A percentile compares a stretch with the other conserved stretches of the same genome.
Evolutionary conservation across 2,329 filamentous ascomycete genomes (phyloP).

Genomic region (Cylindrodendrum hubeiense): DNA sequence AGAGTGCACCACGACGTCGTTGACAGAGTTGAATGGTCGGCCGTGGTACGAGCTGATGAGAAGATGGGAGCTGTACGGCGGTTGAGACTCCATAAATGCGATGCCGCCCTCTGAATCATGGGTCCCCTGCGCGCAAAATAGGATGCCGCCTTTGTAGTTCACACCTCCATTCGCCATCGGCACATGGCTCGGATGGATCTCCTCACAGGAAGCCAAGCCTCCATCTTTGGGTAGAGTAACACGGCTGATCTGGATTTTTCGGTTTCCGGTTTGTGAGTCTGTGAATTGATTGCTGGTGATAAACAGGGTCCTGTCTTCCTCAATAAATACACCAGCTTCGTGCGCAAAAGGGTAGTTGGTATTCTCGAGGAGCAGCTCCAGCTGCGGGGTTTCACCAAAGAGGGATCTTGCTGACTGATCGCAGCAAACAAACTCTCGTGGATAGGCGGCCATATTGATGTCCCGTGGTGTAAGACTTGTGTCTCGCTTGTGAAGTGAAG

Average conservation of each 20-base stretch:
- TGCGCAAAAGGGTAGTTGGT: constrained; percentile 60
- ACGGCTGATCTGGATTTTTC: constrained; percentile 48
- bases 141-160: constrained; percentile 55
- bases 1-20: constrained; percentile 58
- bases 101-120: constrained; percentile 42
- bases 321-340: constrained; percentile 57
- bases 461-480: neutral
- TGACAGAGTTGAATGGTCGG: constrained; percentile 61
- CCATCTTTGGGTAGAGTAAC: constrained; percentile 28
- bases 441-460: neutral
- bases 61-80: constrained; percentile 44
- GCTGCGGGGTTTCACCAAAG: constrained; percentile 49
- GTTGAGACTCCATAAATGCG: constrained; percentile 47
- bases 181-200: constrained; percentile 49
- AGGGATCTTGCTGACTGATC: constrained; percentile 39
- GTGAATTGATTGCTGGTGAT: constrained; percentile 51
- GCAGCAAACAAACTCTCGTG: constrained; percentile 28
- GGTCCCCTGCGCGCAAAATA: constrained; percentile 58
- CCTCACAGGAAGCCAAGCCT: constrained; percentile 43
- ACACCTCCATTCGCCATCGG: constrained; percentile 63
- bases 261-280: constrained; percentile 34
- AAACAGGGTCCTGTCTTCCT: constrained; percentile 44
- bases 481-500: neutral
- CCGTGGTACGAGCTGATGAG: constrained; percentile 57
- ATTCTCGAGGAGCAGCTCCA: constrained; percentile 54